Conservation (phyloP, 164 flowering plant species). For the Piper betle region DNA sequence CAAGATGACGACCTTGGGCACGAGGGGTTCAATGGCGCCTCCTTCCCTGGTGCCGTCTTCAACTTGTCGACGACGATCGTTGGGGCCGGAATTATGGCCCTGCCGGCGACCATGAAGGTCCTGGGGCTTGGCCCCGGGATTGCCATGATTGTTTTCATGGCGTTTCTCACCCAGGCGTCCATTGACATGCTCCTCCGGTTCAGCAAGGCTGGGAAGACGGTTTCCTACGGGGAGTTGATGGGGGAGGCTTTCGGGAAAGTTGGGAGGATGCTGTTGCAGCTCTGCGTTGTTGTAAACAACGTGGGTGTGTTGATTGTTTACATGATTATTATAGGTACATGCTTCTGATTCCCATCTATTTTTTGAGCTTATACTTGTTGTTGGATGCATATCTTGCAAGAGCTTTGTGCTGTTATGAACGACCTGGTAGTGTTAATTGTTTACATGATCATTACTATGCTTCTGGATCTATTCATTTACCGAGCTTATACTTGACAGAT, state of each 20-base stretch:
- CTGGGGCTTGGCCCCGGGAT: slow-evolving; percentile 67
- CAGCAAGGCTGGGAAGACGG: slow-evolving; percentile 55
- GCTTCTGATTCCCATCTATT: not conserved
- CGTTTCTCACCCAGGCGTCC: slow-evolving; percentile 57
- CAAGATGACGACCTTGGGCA: slow-evolving; percentile 36
- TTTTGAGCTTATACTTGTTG: not conserved
- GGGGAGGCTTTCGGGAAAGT: slow-evolving; percentile 74
- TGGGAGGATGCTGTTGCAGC: slow-evolving; percentile 64
- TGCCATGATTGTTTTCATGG: slow-evolving; percentile 59
- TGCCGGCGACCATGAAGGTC: slow-evolving; percentile 90
- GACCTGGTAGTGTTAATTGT: slow-evolving; percentile 67
- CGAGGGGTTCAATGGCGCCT: slow-evolving; percentile 85
- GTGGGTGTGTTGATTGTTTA: slow-evolving; percentile 81
- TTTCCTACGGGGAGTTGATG: slow-evolving; percentile 83
- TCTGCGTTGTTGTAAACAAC: slow-evolving; percentile 65
- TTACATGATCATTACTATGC: slow-evolving; percentile 60
- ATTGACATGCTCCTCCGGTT: slow-evolving; percentile 62
- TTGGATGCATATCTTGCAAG: not conserved
- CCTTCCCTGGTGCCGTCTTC: slow-evolving; percentile 77
- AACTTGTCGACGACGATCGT: slow-evolving; percentile 79
- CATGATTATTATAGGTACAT: slow-evolving; percentile 82
- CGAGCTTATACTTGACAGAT: too few species aligned
- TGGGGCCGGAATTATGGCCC: slow-evolving; percentile 96
- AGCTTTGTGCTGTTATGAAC: slow-evolving; percentile 22
- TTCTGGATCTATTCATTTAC: not conserved